Evolutionary conservation across 2,329 filamentous ascomycete species (phyloP).

Genomic region (Dactylellina cionopaga): DNA sequence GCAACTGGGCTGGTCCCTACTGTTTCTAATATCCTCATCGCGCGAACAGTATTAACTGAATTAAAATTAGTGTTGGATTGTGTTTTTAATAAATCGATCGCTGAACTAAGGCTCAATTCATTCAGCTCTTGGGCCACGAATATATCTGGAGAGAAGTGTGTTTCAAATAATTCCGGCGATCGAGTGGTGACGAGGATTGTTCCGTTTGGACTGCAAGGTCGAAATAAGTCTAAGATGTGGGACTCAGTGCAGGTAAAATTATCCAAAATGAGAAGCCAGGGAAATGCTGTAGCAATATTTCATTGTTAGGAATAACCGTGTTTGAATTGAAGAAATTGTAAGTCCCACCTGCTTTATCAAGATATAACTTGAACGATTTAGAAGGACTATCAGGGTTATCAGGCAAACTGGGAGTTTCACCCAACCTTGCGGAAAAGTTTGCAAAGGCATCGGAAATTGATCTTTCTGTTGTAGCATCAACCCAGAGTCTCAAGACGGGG

Average conservation of each 20-base stretch:
- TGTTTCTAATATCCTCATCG: no score
- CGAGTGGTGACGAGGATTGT: neutral
- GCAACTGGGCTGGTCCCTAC: no score
- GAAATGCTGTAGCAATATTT: neutral
- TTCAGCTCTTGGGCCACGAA: neutral
- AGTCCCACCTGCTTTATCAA: no score
- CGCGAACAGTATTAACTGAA: no score
- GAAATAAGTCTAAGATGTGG: neutral
- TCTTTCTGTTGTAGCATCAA: neutral
- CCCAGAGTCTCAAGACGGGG: neutral
- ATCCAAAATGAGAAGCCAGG: slow-evolving; percentile 17
- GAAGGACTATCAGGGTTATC: neutral
- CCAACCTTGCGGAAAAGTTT: neutral
- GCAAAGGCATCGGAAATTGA: neutral
- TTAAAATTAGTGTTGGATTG: no score
- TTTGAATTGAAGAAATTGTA: no score
- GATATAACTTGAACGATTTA: no score
- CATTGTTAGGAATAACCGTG: neutral
- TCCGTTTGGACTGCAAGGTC: neutral
- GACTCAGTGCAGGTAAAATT: neutral
- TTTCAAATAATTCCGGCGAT: neutral
- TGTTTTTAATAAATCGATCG: no score
- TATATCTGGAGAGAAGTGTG: no score
- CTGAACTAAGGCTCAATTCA: neutral
- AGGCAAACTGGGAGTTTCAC: neutral